Evolutionary conservation across 129 eudicot genomes (phyloP), one percentile per base, ranked within the genome.

Genomic region (Flaveria linearis): DNA sequence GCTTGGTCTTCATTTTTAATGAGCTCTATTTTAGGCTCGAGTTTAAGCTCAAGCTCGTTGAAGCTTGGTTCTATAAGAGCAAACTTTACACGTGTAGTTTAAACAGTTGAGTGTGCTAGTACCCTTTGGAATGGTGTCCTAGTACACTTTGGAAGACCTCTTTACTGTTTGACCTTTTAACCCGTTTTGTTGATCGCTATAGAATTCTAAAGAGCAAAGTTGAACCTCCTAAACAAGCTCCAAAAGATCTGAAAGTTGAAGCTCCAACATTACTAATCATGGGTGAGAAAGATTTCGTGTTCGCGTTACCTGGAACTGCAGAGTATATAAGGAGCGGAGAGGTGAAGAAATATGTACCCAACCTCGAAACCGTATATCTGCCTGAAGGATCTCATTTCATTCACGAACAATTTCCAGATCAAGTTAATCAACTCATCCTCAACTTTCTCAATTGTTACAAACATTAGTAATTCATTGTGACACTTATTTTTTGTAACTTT

Each of bases 231-330:
- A 72, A 72, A 72, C 28, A 72, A 73, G 77, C 77, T 73, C 66
- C 66, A 18, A 55, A 76, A 76, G 74, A 76, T 49, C 1, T 56
- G 28, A 68, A 67, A 55, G 28, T 76, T 17, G 81, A 39, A 51
- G 74, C 68, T 39, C 81, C 81, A 7, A n/a, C 81, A 15, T 55
- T 76, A 28, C 18, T 76, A 16, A 76, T 76, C 75, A 77, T 77
- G 75, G 81, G 81, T 55, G 81, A 77, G 68, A 77, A 77, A 69
- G 81, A 77, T 77, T 77, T 66, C 1, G 73, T 67, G 74, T 77
- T 77, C 13, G 46, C 43, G 7, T 53, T 77, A 15, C 81, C 81
- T 22, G 81, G 81, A 68, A 53, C 66, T 6, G 75, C 18, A 9
- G 74, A 77, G 3, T 77, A 68, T 60, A 77, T 77, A 36, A 53